Evolutionary conservation across 225 moss, liverwort and hornwort species (phyloP).

Genomic region (Pseudoscleropodium purum): DNA sequence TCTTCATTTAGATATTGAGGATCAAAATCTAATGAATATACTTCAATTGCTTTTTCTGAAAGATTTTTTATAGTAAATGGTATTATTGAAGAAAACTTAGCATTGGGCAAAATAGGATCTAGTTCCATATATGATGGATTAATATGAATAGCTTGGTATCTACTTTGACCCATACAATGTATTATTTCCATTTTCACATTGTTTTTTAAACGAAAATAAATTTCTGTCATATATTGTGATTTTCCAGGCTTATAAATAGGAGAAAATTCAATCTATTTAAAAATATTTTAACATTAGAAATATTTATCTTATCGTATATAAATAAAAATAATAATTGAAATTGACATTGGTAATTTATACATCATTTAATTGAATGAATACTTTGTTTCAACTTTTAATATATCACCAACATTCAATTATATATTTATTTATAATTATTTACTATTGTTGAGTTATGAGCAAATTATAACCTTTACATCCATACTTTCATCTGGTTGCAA

Average conservation of each 20-base stretch:
- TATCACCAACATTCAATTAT: background rate
- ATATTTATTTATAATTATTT: too few species aligned
- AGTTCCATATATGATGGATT: slow-evolving; percentile 28
- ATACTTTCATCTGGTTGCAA: slow-evolving; percentile 31
- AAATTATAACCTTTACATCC: slow-evolving; percentile 19
- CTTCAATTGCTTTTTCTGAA: slow-evolving; percentile 60
- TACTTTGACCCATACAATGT: slow-evolving; percentile 59
- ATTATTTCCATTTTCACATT: slow-evolving; percentile 16
- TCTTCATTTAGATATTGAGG: slow-evolving; percentile 62
- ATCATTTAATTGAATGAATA: background rate
- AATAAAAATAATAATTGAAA: background rate
- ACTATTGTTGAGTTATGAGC: too few species aligned
- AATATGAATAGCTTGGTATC: background rate
- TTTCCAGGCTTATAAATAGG: slow-evolving; percentile 32
- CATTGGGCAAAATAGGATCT: slow-evolving; percentile 33
- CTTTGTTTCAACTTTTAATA: background rate
- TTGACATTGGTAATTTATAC: background rate
- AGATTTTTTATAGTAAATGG: slow-evolving; percentile 30
- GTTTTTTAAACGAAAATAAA: slow-evolving; percentile 17
- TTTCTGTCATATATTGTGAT: slow-evolving; percentile 32
- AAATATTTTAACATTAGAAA: background rate
- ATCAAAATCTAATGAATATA: slow-evolving; percentile 84
- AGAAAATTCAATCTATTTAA: slow-evolving; percentile 25
- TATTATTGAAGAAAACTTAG: background rate
- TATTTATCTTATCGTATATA: too few species aligned